These are phyloP conservation scores for Boletus rubescentipes DNA, from an alignment of 768 basidiomycete species.

Conservation along the genomic window DNA sequence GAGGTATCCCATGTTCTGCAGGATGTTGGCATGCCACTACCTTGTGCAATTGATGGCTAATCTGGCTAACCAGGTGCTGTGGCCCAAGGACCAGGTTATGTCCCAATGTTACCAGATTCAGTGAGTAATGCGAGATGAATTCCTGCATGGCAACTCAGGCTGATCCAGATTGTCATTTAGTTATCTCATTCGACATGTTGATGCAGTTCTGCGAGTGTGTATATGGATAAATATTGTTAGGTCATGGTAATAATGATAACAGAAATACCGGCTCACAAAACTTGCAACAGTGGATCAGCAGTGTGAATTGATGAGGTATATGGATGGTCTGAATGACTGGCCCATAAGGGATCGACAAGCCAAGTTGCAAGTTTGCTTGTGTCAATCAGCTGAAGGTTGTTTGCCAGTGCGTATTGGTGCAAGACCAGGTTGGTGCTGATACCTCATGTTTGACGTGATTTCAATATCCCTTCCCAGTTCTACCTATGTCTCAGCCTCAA, in stretches of 20 bases:
- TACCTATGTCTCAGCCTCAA: conserved; percentile 27
- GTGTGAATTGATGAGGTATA: conserved; percentile 76
- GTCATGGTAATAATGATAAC: conserved; percentile 8
- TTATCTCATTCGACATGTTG: conserved; percentile 69
- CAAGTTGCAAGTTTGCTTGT: conserved; percentile 61
- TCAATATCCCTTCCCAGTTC: no score
- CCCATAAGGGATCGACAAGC: conserved; percentile 73
- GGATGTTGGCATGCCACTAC: no score
- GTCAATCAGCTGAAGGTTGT: conserved; percentile 51
- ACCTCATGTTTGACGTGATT: neutral
- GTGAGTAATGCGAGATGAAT: conserved; percentile 38
- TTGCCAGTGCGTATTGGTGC: conserved; percentile 44
- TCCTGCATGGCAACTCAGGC: conserved; percentile 39
- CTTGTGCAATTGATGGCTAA: conserved; percentile 19
- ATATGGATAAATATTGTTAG: neutral
- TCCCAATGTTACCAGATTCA: conserved; percentile 51
- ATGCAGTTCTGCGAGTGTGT: conserved; percentile 65
- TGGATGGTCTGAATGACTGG: conserved; percentile 77
- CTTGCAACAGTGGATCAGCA: conserved; percentile 76
- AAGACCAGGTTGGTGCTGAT: conserved; percentile 35
- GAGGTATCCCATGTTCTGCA: conserved; percentile 5
- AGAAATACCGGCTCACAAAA: conserved; percentile 79
- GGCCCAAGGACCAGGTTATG: conserved; percentile 34
- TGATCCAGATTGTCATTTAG: conserved; percentile 56
- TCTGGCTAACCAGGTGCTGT: conserved; percentile 16